Conservation (phyloP, 306 rosid species). For the Canavalia gladiata region DNA sequence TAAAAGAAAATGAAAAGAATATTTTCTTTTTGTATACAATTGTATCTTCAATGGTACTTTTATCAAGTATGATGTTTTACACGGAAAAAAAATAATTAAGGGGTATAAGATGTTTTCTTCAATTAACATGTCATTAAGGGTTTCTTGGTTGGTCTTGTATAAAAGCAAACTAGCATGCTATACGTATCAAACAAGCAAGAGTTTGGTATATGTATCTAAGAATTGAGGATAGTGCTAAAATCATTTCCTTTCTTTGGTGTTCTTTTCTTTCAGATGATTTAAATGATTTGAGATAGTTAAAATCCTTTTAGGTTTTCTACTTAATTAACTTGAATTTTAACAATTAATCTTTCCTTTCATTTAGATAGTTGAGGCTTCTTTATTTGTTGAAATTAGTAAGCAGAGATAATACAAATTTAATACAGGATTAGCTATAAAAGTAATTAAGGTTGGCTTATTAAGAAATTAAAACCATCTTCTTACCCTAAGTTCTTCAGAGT, state of each 20-base stretch:
- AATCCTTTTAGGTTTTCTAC: background rate
- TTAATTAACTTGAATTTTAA: background rate
- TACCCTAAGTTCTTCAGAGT: background rate
- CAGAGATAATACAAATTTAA: too few species aligned
- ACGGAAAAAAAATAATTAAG: background rate
- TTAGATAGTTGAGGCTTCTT: background rate
- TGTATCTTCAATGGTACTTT: background rate
- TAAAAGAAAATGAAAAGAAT: background rate
- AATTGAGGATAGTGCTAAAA: background rate
- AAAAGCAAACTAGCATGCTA: slow-evolving; percentile 1
- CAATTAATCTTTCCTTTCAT: background rate
- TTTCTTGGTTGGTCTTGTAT: slow-evolving; percentile 18
- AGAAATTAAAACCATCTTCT: background rate
- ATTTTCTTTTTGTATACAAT: background rate
- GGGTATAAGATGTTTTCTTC: slow-evolving; percentile 9
- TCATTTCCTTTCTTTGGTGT: background rate
- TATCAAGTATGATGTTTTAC: slow-evolving; percentile 9
- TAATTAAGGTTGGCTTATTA: background rate
- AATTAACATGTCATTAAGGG: background rate
- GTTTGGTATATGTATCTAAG: background rate
- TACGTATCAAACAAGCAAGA: background rate
- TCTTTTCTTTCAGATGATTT: background rate
- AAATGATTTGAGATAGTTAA: background rate
- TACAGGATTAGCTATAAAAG: too few species aligned
- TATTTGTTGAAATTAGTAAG: background rate